phyloP scores from a whole-genome alignment of 2,329 filamentous ascomycete species.

The Aspergillus jensenii region DNA sequence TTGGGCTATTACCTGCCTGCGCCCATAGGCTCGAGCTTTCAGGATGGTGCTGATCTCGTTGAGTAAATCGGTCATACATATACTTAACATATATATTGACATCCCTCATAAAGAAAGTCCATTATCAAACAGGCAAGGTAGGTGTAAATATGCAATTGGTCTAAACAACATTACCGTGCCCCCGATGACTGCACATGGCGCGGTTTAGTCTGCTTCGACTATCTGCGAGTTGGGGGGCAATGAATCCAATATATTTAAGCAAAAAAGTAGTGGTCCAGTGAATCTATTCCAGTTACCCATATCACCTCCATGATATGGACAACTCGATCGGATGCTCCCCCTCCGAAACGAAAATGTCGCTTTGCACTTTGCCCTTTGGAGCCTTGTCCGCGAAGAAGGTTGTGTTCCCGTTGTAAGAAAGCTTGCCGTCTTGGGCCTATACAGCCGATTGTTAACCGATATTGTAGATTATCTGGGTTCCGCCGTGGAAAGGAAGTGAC shows the following conservation, averaged over 20 bases:
- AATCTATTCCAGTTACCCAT: constrained; percentile 3
- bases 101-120: too few relatives aligned
- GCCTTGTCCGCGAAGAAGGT: constrained; percentile 40
- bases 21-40: too few relatives aligned
- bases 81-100: too few relatives aligned
- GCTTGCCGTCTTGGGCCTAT: constrained; percentile 33
- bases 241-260: too few relatives aligned
- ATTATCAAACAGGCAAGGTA: too few relatives aligned
- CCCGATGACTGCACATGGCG: too few relatives aligned
- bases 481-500: neutral
- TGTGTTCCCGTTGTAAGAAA: constrained; percentile 34
- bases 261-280: neutral
- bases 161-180: too few relatives aligned
- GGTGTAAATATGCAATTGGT: too few relatives aligned
- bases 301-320: constrained; percentile 32
- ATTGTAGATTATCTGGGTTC: neutral
- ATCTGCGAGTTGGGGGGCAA: too few relatives aligned
- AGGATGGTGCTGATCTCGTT: too few relatives aligned
- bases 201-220: neutral
- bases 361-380: constrained; percentile 36
- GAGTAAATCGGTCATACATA: too few relatives aligned
- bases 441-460: neutral
- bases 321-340: constrained; percentile 34
- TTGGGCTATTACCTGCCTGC: too few relatives aligned
- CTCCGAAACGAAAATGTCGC: constrained; percentile 32